These are phyloP conservation scores for Dissophora globulifera DNA, from an alignment of 192 early-diverging fungal species.

Conservation along the genomic window DNA sequence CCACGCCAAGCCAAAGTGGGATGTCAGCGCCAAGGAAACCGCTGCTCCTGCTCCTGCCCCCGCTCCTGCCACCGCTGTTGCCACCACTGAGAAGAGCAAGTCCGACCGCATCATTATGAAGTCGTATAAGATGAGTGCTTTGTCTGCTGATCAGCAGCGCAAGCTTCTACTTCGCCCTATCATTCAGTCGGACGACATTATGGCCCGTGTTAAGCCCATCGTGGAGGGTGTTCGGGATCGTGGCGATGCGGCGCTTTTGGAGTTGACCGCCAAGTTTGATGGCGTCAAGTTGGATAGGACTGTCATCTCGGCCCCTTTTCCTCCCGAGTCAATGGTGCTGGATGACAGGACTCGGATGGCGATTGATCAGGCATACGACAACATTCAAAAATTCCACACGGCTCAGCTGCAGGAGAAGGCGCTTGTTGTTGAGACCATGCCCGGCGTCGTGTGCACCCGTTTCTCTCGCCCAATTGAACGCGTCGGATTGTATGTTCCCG, in stretches of 20 bases:
- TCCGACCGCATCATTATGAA: constrained; percentile 78
- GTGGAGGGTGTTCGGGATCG: constrained; percentile 81
- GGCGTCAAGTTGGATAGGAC: constrained; percentile 74
- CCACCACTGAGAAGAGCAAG: constrained; percentile 51
- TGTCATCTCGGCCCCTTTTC: constrained; percentile 89
- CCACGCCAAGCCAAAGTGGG: constrained; percentile 91
- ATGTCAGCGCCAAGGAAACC: constrained; percentile 32
- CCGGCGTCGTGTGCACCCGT: constrained; percentile 93
- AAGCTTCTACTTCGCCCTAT: constrained; percentile 90
- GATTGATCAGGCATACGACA: constrained; percentile 95
- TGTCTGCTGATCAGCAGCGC: constrained; percentile 60
- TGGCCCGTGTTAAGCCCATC: constrained; percentile 89
- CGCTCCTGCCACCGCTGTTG: constrained; percentile 23
- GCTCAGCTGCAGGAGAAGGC: constrained; percentile 83
- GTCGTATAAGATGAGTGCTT: constrained; percentile 63
- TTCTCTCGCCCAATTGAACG: constrained; percentile 95
- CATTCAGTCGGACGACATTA: constrained; percentile 90
- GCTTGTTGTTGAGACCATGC: constrained; percentile 95
- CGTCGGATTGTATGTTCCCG: constrained; percentile 98
- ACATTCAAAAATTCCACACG: constrained; percentile 92
- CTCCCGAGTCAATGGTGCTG: constrained; percentile 64
- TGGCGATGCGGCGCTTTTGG: constrained; percentile 88
- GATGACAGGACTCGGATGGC: constrained; percentile 74
- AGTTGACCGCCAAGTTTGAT: constrained; percentile 93
- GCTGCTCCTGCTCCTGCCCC: constrained; percentile 3